A percentile compares a stretch with the other conserved stretches of the same genome.
These are phyloP conservation scores for Cryptococcus floricola DNA, from an alignment of 1,284 basidiomycete species.

Conservation along the genomic window DNA sequence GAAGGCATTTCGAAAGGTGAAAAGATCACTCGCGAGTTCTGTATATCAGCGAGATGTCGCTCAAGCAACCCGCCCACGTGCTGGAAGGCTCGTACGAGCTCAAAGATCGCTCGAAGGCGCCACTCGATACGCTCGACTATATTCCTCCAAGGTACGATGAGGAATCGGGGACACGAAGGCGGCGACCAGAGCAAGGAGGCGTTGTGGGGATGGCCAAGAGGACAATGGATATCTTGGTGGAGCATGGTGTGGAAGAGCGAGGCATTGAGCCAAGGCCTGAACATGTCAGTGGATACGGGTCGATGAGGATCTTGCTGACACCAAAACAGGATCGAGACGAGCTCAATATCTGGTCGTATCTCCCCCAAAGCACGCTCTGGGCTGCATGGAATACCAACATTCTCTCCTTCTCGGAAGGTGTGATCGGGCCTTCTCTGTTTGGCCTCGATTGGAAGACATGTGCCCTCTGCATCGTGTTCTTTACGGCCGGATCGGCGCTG, in stretches of 20 bases:
- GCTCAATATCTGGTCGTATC: constrained; percentile 32
- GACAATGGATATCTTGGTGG: constrained; percentile 35
- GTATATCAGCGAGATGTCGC: neutral
- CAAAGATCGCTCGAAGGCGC: constrained; percentile 3
- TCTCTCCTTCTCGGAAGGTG: constrained; percentile 44
- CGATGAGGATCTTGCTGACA: neutral
- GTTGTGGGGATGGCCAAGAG: constrained; percentile 8
- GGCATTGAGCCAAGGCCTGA: constrained; percentile 44
- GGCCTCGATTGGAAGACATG: constrained; percentile 34
- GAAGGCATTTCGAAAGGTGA: too few relatives aligned
- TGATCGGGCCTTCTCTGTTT: constrained; percentile 40
- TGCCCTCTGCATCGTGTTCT: constrained; percentile 33
- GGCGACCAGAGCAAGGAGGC: neutral
- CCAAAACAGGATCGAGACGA: constrained; percentile 28
- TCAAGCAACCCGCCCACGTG: neutral
- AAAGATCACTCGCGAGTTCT: too few relatives aligned
- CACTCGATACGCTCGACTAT: neutral
- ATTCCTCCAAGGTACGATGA: constrained; percentile 2
- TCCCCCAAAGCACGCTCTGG: constrained; percentile 44
- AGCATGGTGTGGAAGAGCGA: constrained; percentile 44
- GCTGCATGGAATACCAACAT: constrained; percentile 47
- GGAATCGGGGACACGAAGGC: constrained; percentile 7
- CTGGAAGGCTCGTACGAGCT: constrained; percentile 3
- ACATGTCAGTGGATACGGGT: constrained; percentile 24
- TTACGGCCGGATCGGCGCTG: constrained; percentile 29